A percentile compares a stretch with the other conserved stretches of the same genome.
phyloP scores from a whole-genome alignment of 2,329 filamentous ascomycete species.

The Colletotrichum sp. region DNA sequence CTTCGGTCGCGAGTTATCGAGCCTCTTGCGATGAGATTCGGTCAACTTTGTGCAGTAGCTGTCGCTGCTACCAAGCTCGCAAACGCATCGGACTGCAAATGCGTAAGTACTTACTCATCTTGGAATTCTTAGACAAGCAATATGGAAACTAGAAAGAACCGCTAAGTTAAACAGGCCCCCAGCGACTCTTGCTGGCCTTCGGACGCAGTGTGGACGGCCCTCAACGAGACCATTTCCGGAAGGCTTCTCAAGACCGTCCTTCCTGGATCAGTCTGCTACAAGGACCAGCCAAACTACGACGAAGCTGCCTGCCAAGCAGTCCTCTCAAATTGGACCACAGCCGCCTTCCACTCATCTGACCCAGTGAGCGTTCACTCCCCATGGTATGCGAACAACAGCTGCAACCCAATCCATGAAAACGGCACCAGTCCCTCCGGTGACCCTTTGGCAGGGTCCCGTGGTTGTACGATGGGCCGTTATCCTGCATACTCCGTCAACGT shows the following conservation, averaged over 20 bases:
- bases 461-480: slow-evolving; percentile 19
- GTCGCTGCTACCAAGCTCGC: neutral
- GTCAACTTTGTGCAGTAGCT: neutral
- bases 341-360: slow-evolving; percentile 35
- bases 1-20: neutral
- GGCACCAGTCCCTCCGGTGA: slow-evolving; percentile 33
- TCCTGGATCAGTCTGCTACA: slow-evolving; percentile 43
- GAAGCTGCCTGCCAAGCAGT: slow-evolving; percentile 43
- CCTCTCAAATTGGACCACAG: slow-evolving; percentile 34
- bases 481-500: slow-evolving; percentile 29
- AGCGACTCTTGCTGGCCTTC: slow-evolving; percentile 46
- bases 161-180: slow-evolving; percentile 30
- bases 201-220: slow-evolving; percentile 44
- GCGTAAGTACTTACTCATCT: neutral
- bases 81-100: neutral
- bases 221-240: slow-evolving; percentile 57
- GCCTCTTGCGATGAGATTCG: neutral
- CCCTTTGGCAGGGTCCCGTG: neutral
- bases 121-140: neutral
- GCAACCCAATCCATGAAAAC: slow-evolving; percentile 39
- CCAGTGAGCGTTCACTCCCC: neutral
- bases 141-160: neutral
- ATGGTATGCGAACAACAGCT: slow-evolving; percentile 37
- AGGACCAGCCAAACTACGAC: slow-evolving; percentile 39
- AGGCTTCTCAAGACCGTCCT: slow-evolving; percentile 57